phyloP scores from a whole-genome alignment of 2,329 filamentous ascomycete species.

The Venturiaceae sp. region DNA sequence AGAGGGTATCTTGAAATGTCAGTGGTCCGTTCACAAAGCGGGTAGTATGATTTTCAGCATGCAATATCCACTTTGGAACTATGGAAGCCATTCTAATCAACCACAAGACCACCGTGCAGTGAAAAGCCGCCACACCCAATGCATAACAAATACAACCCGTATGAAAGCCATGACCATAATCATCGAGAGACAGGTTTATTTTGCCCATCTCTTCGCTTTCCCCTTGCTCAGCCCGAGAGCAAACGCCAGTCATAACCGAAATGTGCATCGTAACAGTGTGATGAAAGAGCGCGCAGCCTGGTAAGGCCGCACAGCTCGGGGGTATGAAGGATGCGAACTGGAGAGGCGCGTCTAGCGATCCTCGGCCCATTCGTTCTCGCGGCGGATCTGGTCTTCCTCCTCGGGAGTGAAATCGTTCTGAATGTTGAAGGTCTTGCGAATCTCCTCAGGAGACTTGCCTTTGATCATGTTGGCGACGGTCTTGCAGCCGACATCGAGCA shows the following conservation, averaged over 20 bases:
- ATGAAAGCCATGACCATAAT: neutral
- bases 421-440: constrained; percentile 99
- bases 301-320: neutral
- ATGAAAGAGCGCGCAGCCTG: neutral
- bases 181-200: neutral
- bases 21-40: too few relatives aligned
- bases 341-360: constrained; percentile 13
- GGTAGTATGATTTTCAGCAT: too few relatives aligned
- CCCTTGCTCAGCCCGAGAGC: neutral
- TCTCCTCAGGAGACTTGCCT: constrained; percentile 98
- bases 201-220: neutral
- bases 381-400: constrained; percentile 86
- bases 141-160: neutral
- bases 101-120: neutral
- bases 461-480: constrained; percentile 99
- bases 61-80: neutral
- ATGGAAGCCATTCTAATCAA: neutral
- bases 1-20: too few relatives aligned
- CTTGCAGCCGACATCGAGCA: constrained; percentile 97
- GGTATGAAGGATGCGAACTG: neutral
- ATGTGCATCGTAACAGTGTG: neutral
- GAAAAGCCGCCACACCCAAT: neutral
- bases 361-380: constrained; percentile 44
- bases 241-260: neutral
- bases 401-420: constrained; percentile 98